Evolutionary conservation across 139 green algal species (phyloP).

Genomic region (Haematococcus lacustris): DNA sequence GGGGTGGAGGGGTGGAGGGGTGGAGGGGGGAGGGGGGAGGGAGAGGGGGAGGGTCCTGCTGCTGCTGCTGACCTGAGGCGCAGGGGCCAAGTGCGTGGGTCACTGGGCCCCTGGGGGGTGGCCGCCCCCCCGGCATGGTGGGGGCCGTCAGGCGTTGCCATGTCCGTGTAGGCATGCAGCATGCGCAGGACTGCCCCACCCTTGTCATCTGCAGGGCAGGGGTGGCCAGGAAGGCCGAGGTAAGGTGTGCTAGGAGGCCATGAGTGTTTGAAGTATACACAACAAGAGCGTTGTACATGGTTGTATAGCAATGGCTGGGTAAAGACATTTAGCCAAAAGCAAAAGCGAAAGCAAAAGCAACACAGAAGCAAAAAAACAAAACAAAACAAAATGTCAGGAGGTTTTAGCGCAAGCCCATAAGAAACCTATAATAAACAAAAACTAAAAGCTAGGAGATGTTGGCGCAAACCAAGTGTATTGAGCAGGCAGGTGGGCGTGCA

Average conservation of each 20-base stretch:
- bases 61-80: too few species aligned
- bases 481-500: too few species aligned
- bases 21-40: too few species aligned
- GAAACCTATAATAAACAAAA: background rate
- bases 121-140: too few species aligned
- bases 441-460: too few species aligned
- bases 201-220: conserved; percentile 56
- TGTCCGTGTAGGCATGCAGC: conserved; percentile 64
- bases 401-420: background rate
- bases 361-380: background rate
- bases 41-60: too few species aligned
- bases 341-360: too few species aligned
- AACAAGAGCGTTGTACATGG: conserved; percentile 5
- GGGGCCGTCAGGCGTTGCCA: background rate
- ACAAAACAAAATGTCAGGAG: background rate
- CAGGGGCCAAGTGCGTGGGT: too few species aligned
- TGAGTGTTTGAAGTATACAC: conserved; percentile 3
- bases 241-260: background rate
- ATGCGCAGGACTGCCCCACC: conserved; percentile 80
- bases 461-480: too few species aligned
- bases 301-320: background rate
- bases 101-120: too few species aligned
- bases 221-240: conserved; percentile 13
- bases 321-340: background rate
- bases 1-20: too few species aligned